These are phyloP conservation scores for Rhinocladiella similis DNA, from an alignment of 2,329 filamentous ascomycete species.

Conservation along the genomic window DNA sequence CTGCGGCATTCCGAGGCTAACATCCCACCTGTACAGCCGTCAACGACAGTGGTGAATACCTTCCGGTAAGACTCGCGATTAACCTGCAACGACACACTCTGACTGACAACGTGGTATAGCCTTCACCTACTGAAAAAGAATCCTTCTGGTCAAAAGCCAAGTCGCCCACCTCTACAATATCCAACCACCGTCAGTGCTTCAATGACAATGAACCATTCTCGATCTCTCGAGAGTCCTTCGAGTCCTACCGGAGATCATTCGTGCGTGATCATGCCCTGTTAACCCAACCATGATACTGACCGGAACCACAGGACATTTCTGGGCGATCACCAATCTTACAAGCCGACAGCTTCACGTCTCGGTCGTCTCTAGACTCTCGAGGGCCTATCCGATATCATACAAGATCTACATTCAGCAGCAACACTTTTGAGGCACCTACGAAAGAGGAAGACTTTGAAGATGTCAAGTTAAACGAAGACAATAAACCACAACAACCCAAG, in stretches of 20 bases:
- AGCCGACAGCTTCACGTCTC: constrained; percentile 59
- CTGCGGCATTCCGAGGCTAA: constrained; percentile 31
- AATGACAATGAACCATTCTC: constrained; percentile 90
- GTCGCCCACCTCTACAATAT: constrained; percentile 49
- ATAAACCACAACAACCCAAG: constrained; percentile 60
- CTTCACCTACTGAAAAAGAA: constrained; percentile 86
- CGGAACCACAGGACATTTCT: constrained; percentile 73
- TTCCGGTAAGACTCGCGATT: constrained; percentile 65
- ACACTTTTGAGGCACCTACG: constrained; percentile 60
- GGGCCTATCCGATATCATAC: constrained; percentile 60
- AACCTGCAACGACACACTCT: not conserved
- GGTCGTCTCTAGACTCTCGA: constrained; percentile 79
- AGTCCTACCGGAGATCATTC: constrained; percentile 93
- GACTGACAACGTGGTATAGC: constrained; percentile 49
- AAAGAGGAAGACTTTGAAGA: constrained; percentile 72
- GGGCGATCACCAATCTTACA: constrained; percentile 74
- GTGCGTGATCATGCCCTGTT: constrained; percentile 56
- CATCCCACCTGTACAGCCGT: constrained; percentile 64
- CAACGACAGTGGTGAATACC: constrained; percentile 91
- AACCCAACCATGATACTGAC: not conserved
- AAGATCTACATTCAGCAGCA: constrained; percentile 60
- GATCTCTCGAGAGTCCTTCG: constrained; percentile 94
- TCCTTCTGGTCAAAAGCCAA: constrained; percentile 64
- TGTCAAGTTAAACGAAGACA: constrained; percentile 79
- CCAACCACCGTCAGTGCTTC: constrained; percentile 63